Conservation (phyloP, 2,329 filamentous ascomycete species). For the Epichloe glyceriae region DNA sequence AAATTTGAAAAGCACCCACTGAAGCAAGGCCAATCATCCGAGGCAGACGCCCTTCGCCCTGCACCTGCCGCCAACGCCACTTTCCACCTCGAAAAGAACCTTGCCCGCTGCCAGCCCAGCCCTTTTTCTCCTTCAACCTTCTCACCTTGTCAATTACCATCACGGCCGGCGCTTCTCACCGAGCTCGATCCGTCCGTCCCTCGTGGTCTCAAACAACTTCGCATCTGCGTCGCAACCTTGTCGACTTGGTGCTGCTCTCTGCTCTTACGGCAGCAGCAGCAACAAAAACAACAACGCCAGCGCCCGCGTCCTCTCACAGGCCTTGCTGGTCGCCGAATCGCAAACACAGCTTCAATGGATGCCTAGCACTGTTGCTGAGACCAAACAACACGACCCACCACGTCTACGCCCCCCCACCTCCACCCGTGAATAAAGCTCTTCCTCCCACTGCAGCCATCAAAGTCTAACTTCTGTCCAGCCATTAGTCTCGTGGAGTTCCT, state of each 20-base stretch:
- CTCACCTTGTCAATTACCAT: not conserved
- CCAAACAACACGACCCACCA: not conserved
- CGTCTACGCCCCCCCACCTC: not conserved
- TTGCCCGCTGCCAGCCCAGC: too few species aligned
- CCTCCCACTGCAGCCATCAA: not conserved
- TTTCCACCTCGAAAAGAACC: conserved; percentile 1
- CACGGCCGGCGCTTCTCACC: not conserved
- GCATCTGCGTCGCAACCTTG: not conserved
- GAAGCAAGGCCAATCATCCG: not conserved
- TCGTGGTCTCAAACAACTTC: not conserved
- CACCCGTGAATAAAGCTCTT: not conserved
- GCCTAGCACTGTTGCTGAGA: not conserved
- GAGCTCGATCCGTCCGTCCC: not conserved
- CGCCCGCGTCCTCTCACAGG: not conserved
- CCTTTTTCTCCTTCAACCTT: conserved; percentile 3
- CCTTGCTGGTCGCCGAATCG: not conserved
- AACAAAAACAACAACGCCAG: not conserved
- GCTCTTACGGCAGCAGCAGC: not conserved
- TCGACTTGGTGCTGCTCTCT: not conserved
- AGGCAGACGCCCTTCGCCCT: too few species aligned
- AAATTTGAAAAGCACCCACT: not conserved
- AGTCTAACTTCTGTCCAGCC: not conserved
- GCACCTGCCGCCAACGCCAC: not conserved
- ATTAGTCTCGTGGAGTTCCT: not conserved
- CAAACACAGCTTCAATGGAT: conserved; percentile 3